Conservation (phyloP, 176 grass and related monocot genomes). For the Eleusine indica region DNA sequence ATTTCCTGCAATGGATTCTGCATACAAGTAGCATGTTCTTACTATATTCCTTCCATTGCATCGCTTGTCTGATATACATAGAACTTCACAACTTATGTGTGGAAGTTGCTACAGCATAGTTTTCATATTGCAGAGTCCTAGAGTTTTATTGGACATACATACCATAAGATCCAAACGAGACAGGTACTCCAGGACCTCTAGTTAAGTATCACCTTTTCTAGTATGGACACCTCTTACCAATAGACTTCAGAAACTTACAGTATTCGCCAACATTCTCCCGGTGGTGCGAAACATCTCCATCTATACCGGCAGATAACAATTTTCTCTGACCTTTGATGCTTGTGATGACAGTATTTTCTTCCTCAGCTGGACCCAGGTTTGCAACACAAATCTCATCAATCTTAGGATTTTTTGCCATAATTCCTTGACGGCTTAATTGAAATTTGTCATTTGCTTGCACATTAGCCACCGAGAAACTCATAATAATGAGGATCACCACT, state of each 20-base stretch:
- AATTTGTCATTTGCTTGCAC: neutral
- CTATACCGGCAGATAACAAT: neutral
- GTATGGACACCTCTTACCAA: neutral
- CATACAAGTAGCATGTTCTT: neutral
- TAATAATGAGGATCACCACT: neutral
- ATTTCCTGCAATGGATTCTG: neutral
- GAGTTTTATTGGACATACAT: neutral
- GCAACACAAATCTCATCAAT: neutral
- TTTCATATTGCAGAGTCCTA: neutral
- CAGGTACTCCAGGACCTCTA: neutral
- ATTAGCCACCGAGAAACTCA: neutral
- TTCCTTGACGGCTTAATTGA: neutral
- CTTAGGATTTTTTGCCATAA: neutral
- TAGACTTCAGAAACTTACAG: neutral
- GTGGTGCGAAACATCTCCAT: neutral
- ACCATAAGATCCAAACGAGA: neutral
- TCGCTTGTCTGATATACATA: neutral
- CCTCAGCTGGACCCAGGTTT: neutral
- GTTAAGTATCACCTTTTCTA: neutral
- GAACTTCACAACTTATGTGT: neutral
- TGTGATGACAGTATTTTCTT: neutral
- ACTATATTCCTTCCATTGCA: neutral
- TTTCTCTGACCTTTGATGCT: neutral
- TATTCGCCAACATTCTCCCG: neutral
- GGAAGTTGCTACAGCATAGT: neutral